Evolutionary conservation across 176 grass and related monocot genomes (phyloP).

Genomic region (Musa schizocarpa): DNA sequence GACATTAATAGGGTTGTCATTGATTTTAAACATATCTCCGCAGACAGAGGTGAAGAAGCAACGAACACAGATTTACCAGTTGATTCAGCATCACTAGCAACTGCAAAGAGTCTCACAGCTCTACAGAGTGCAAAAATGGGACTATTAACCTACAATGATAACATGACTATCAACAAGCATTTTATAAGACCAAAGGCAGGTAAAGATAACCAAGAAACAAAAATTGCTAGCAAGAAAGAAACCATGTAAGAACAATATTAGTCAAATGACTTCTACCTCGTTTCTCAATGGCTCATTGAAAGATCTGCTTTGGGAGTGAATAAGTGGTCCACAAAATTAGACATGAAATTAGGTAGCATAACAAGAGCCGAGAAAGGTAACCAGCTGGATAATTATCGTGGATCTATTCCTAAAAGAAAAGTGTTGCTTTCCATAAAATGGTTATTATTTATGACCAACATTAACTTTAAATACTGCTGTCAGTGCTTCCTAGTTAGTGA

Average conservation of each 20-base stretch:
- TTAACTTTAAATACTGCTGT: not conserved
- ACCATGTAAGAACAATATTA: not conserved
- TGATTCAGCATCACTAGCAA: slow-evolving; percentile 30
- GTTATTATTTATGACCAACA: not conserved
- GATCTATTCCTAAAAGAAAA: not conserved
- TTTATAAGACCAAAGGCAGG: not conserved
- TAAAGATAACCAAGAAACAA: slow-evolving; percentile 20
- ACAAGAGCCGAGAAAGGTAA: not conserved
- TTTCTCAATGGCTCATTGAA: too few relatives aligned
- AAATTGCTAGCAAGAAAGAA: slow-evolving; percentile 6
- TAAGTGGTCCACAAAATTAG: too few relatives aligned
- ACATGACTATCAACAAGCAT: slow-evolving; percentile 8
- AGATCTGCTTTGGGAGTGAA: too few relatives aligned
- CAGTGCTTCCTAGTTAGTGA: not conserved
- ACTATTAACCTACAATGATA: slow-evolving; percentile 51
- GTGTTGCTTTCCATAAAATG: not conserved
- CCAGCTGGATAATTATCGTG: not conserved
- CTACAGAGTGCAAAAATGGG: slow-evolving; percentile 63
- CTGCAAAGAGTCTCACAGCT: slow-evolving; percentile 61
- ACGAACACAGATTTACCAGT: slow-evolving; percentile 35
- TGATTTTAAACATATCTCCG: slow-evolving; percentile 50
- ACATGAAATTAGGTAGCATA: not conserved
- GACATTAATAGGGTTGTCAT: slow-evolving; percentile 47
- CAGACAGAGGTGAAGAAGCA: slow-evolving; percentile 36
- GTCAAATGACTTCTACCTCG: too few relatives aligned